Evolutionary conservation across 768 basidiomycete species (phyloP), one percentile per base, ranked within the genome.

Genomic region (Phylloporus arenicola): DNA sequence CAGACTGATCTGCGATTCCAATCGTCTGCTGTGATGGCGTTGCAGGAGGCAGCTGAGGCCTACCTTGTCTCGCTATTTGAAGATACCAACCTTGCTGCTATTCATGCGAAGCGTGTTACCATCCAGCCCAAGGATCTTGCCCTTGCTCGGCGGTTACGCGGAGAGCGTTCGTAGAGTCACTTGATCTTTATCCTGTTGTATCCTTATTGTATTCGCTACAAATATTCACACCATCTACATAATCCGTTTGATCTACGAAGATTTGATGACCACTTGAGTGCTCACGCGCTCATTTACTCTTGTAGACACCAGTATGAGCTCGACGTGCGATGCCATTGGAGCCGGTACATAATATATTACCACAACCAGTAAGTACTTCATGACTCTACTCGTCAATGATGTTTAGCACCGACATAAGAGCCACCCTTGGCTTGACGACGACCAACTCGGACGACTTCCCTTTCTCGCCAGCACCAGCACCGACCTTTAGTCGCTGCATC

Each of bases 91-190:
- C 33, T 52, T 40, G 47, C 45, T 10, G 46, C 52, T 8, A 53
- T 48, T 19, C 46, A 47, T 29, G 53, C 37, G 1, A 44, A 31
- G 34, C 43, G 40, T 12, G 47, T 45, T 19, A 53, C 44, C 13
- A 48, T 35, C 17, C 35, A 42, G 11, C 51, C 51, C 1, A 52
- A 52, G 37, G 51, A 52, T 31, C 78, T 89, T 47, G 82, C 85
- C 35, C 75, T 89, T 40, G 86, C 86, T 39, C 79, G 87, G 50
- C 76, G 87, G 67, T 70, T 90, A 60, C 27, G 27, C 9, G 27
- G 27, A 2, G 27, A 29, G 8, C 27, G 27, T 29, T 29, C 27
- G 7, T 29, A 29, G 27, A 29, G 7, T 29, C 27, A 5, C 9
- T 9, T 10, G 3, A 29, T 29, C 27, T 6, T 29, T 24, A 29